Conservation (phyloP, 1,284 basidiomycete species). For the Phenoliferia sp. region DNA sequence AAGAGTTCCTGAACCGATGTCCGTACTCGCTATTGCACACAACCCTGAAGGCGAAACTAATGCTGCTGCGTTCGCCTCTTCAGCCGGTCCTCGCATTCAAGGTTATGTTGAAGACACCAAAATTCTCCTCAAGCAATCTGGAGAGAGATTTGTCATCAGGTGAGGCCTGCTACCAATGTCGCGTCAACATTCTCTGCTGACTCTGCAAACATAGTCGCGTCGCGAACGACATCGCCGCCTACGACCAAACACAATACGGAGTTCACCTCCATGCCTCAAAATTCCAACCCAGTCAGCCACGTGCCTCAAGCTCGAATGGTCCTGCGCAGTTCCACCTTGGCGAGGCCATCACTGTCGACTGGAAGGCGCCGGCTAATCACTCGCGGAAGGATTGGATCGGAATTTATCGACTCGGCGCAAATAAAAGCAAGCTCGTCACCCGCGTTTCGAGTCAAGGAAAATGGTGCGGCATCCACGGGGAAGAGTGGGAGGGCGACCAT, state of each 20-base stretch:
- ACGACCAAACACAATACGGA: slow-evolving; percentile 73
- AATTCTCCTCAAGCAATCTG: slow-evolving; percentile 79
- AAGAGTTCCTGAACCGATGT: slow-evolving; percentile 89
- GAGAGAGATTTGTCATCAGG: slow-evolving; percentile 84
- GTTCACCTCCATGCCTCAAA: slow-evolving; percentile 54
- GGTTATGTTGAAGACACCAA: slow-evolving; percentile 77
- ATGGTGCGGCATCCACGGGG: slow-evolving; percentile 86
- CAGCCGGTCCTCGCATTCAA: slow-evolving; percentile 38
- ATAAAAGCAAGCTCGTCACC: slow-evolving; percentile 74
- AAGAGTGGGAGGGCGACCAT: slow-evolving; percentile 88
- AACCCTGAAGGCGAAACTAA: neutral
- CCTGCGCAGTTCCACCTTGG: slow-evolving; percentile 72
- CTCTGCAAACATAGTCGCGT: slow-evolving; percentile 73
- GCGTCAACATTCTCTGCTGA: neutral
- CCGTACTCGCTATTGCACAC: slow-evolving; percentile 38
- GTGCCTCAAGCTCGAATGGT: slow-evolving; percentile 45
- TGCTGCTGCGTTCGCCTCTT: neutral
- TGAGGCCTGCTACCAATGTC: neutral
- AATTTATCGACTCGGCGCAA: slow-evolving; percentile 74
- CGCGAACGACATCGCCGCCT: slow-evolving; percentile 69
- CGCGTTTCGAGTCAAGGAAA: slow-evolving; percentile 79
- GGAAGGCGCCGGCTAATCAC: slow-evolving; percentile 81
- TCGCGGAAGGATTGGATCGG: slow-evolving; percentile 97
- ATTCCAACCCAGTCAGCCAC: slow-evolving; percentile 35
- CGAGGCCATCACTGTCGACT: slow-evolving; percentile 77